phyloP scores from a whole-genome alignment of 2,329 filamentous ascomycete genomes.

The Grosmannia clavigera region DNA sequence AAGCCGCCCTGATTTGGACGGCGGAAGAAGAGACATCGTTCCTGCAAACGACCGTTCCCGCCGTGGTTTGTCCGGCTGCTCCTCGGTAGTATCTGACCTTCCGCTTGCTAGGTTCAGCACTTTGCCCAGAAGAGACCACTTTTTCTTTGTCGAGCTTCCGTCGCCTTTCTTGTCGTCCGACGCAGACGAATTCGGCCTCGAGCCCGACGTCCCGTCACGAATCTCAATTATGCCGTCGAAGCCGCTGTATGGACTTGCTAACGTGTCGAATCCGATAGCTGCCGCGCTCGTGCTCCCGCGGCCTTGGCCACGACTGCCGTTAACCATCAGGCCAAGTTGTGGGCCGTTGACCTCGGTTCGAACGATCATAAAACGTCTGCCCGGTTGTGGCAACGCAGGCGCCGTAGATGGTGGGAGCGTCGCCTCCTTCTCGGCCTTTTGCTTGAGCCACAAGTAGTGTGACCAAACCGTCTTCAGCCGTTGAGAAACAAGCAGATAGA shows the following conservation, averaged over 20 bases:
- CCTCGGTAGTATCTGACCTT: conserved; percentile 17
- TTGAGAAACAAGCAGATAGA: conserved; percentile 54
- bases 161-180: conserved; percentile 14
- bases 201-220: conserved; percentile 6
- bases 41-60: conserved; percentile 26
- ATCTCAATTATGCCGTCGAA: neutral
- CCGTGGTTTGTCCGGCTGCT: conserved; percentile 37
- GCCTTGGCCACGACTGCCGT: neutral
- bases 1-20: conserved; percentile 23
- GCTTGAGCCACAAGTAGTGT: conserved; percentile 64
- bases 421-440: conserved; percentile 45
- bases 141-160: conserved; percentile 34
- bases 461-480: conserved; percentile 64
- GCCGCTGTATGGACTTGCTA: conserved; percentile 5
- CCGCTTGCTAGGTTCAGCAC: conserved; percentile 37
- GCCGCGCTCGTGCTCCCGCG: neutral
- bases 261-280: conserved; percentile 6
- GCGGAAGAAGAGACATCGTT: conserved; percentile 16
- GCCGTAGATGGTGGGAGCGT: conserved; percentile 56
- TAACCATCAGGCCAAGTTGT: conserved; percentile 29
- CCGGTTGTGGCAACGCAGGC: conserved; percentile 74
- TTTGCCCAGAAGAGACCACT: conserved; percentile 53
- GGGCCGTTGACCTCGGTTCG: conserved; percentile 53
- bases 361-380: conserved; percentile 78
- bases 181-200: neutral